phyloP scores from a whole-genome alignment of 192 early-diverging fungal species.

The Haplosporangium gracile region DNA sequence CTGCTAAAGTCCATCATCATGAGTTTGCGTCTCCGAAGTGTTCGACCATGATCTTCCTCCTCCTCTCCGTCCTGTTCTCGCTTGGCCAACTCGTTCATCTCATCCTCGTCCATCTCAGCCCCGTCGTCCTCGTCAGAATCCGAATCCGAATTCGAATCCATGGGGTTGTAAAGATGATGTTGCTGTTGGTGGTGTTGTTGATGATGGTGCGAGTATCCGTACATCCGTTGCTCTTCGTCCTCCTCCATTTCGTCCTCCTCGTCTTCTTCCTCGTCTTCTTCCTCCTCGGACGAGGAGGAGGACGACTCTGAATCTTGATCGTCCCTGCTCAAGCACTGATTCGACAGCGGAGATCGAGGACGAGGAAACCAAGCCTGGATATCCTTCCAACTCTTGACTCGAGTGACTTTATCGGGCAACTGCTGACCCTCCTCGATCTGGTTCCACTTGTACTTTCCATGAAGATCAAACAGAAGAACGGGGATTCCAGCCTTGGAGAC shows the following conservation, averaged over 20 bases:
- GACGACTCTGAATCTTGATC: conserved; percentile 19
- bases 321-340: conserved; percentile 30
- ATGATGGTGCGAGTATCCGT: conserved; percentile 3
- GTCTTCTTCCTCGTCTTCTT: conserved; percentile 33
- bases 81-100: conserved; percentile 32
- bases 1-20: conserved; percentile 56
- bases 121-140: conserved; percentile 36
- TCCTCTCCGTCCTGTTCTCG: conserved; percentile 35
- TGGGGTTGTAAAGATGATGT: conserved; percentile 14
- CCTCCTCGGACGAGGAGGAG: conserved; percentile 31
- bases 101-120: conserved; percentile 33
- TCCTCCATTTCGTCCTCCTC: conserved; percentile 39
- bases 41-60: conserved; percentile 32
- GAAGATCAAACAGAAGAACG: conserved; percentile 69
- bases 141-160: conserved; percentile 34
- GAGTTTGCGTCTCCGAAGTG: conserved; percentile 41
- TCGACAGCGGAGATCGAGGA: conserved; percentile 60
- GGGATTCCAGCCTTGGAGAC: conserved; percentile 65
- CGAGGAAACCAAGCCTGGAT: conserved; percentile 61
- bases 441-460: conserved; percentile 66
- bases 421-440: conserved; percentile 35
- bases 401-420: conserved; percentile 61
- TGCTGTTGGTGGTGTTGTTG: conserved; percentile 23
- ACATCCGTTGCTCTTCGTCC: conserved; percentile 17
- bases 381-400: conserved; percentile 68